Evolutionary conservation across 208 protist genomes (phyloP).

Genomic region (Trichomonas tenax): DNA sequence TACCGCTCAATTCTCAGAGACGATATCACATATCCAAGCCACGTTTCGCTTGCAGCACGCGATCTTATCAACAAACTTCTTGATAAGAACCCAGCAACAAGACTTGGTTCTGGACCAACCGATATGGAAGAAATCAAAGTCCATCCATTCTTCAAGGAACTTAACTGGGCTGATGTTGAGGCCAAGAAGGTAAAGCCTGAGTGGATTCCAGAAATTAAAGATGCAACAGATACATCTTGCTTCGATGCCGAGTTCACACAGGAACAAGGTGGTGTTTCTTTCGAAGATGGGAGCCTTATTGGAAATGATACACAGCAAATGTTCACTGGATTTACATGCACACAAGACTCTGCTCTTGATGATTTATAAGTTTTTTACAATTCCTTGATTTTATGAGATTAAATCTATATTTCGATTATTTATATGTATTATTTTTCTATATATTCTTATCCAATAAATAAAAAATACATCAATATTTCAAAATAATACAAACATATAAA

Average conservation of each 20-base stretch:
- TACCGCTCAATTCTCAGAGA: not conserved
- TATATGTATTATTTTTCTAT: no score
- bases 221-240: not conserved
- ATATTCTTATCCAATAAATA: no score
- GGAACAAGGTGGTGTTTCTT: not conserved
- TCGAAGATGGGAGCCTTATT: not conserved
- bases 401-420: not conserved
- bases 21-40: not conserved
- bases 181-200: not conserved
- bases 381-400: not conserved
- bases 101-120: not conserved
- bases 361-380: not conserved
- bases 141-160: slow-evolving; percentile 15
- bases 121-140: slow-evolving; percentile 18
- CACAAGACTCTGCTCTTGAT: not conserved
- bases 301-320: not conserved
- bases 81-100: not conserved
- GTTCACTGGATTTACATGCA: not conserved
- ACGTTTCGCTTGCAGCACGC: not conserved
- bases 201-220: not conserved
- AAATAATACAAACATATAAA: no score
- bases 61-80: slow-evolving; percentile 12
- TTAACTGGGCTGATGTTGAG: not conserved
- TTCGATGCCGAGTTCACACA: not conserved
- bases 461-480: no score